A percentile compares a stretch with the other conserved stretches of the same genome.
These are phyloP conservation scores for Parathielavia appendiculata DNA, from an alignment of 495 filamentous ascomycete species.

Conservation along the genomic window DNA sequence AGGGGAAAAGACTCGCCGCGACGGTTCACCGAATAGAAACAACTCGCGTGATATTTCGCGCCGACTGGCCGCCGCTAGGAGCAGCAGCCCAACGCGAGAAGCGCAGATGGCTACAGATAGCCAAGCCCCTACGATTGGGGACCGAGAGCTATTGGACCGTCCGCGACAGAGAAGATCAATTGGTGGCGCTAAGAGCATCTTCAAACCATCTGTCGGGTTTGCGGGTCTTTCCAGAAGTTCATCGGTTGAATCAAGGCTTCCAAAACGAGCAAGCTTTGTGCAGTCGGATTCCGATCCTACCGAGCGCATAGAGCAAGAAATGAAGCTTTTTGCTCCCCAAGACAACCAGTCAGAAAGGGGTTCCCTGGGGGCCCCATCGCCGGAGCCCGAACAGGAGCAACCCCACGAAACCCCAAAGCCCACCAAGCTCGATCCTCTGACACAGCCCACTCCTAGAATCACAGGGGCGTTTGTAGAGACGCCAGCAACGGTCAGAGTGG, in stretches of 20 bases:
- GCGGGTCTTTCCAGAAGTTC: constrained; percentile 31
- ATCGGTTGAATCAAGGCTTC: constrained; percentile 37
- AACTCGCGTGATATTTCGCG: constrained; percentile 65
- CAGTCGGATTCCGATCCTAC: constrained; percentile 51
- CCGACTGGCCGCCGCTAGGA: constrained; percentile 58
- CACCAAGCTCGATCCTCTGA: constrained; percentile 40
- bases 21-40: constrained; percentile 26
- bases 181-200: constrained; percentile 25
- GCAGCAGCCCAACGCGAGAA: constrained; percentile 42
- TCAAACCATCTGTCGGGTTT: constrained; percentile 40
- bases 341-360: constrained; percentile 51
- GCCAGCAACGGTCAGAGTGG: constrained; percentile 40
- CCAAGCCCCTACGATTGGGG: constrained; percentile 3
- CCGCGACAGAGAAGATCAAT: constrained; percentile 17
- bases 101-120: constrained; percentile 17
- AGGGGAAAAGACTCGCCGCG: constrained; percentile 9
- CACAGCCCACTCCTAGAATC: constrained; percentile 47
- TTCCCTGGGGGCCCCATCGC: constrained; percentile 47
- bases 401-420: constrained; percentile 44
- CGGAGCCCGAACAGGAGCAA: constrained; percentile 29
- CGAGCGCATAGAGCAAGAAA: constrained; percentile 51
- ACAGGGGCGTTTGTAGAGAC: constrained; percentile 51
- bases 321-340: constrained; percentile 49
- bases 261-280: constrained; percentile 37
- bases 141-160: constrained; percentile 6